Evolutionary conservation across 2,329 filamentous ascomycete species (phyloP), one percentile per base, ranked within the genome.

Genomic region (Nemania diffusa): DNA sequence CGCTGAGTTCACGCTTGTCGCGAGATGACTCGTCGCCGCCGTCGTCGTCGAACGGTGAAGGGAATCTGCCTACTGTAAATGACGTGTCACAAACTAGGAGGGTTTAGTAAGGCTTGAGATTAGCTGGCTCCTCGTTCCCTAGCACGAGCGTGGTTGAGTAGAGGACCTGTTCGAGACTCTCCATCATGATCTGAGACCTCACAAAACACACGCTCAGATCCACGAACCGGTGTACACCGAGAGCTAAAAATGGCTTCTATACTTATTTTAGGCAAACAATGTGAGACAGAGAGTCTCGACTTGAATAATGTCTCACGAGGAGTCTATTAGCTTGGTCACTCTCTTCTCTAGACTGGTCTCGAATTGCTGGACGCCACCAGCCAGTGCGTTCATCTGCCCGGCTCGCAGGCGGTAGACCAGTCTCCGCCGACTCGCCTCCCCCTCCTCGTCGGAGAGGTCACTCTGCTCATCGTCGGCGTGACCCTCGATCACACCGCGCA

Each of bases 401-500:
- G 79, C 81, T 58, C 85, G 88, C 51, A 93, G 73, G 52, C 89
- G 82, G 77, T 88, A 92, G 44, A 92, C 86, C 0, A 82, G 76
- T 24, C 89, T 81, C 62, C 86, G 82, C 53, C 86, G 81, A 27
- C 74, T 73, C 0, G 73, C 82, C 17, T 83, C 81, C 17, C 82
- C 84, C 1, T 82, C 81, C 1, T 81, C 82, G 15, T 81, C 79
- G n/a, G 73, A 78, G 2, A 77, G 79, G n/a, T 79, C 84, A 55
- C 76, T 79, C 1, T 71, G 77, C 1, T 74, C 75, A 22, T 80
- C 78, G 50, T 80, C 78, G n/a, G 72, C 73, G 53, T 85, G 78
- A 0, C 90, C 90, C 75, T 93, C 90, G 0, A 96, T 84, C 0
- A 91, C 91, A 2, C 88, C 89, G 52, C 90, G 85, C 80, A 96